Evolutionary conservation across 2,329 filamentous ascomycete genomes (phyloP).

Genomic region (Emergomyces africanus): DNA sequence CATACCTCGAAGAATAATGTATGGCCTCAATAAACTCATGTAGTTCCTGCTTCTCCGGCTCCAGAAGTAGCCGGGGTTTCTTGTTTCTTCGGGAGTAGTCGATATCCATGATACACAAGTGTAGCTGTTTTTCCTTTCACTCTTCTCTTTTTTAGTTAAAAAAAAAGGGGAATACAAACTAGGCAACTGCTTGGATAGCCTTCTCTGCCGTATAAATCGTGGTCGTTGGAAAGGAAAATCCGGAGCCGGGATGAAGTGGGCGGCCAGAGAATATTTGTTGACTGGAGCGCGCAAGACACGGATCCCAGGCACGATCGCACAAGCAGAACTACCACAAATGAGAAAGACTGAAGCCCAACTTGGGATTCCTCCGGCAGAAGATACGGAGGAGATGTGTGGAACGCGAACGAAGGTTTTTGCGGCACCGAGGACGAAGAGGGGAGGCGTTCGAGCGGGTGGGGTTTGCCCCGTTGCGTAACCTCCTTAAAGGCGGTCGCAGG

Average conservation of each 20-base stretch:
- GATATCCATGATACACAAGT: slow-evolving; percentile 41
- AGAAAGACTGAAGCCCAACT: background rate
- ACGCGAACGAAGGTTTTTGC: background rate
- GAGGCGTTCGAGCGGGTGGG: background rate
- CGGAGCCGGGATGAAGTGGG: background rate
- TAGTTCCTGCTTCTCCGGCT: slow-evolving; percentile 67
- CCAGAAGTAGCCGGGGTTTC: slow-evolving; percentile 64
- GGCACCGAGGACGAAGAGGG: background rate
- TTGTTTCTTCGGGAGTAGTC: slow-evolving; percentile 80
- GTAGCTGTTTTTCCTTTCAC: background rate
- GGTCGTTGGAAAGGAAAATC: background rate
- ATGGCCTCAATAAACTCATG: slow-evolving; percentile 90
- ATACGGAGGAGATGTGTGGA: background rate
- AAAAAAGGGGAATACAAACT: background rate
- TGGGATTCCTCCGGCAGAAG: background rate
- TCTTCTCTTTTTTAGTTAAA: background rate
- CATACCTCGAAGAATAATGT: slow-evolving; percentile 84
- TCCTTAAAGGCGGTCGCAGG: background rate
- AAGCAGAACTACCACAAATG: background rate
- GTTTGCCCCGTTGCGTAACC: background rate
- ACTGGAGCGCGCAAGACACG: background rate
- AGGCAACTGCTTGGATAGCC: background rate
- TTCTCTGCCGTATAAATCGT: background rate
- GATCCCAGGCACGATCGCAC: background rate
- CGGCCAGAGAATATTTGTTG: background rate